phyloP scores from a whole-genome alignment of 2,329 filamentous ascomycete genomes.

The Massarina eburnea region DNA sequence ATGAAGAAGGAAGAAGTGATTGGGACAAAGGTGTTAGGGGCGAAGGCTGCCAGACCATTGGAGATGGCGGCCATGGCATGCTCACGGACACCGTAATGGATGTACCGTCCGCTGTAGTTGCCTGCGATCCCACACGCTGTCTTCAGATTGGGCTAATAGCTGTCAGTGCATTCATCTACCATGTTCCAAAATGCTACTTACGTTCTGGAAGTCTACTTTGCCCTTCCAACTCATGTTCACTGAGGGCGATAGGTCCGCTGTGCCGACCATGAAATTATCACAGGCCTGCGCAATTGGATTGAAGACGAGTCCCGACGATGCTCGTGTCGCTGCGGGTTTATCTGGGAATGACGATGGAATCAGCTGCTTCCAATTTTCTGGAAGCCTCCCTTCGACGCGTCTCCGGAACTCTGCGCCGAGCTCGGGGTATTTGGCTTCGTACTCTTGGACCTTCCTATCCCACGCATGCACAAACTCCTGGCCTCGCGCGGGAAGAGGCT shows the following conservation, averaged over 20 bases:
- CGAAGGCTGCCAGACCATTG: constrained; percentile 62
- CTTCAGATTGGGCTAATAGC: constrained; percentile 27
- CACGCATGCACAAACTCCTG: constrained; percentile 52
- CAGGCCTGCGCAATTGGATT: constrained; percentile 72
- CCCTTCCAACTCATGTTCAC: constrained; percentile 55
- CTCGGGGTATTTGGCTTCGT: constrained; percentile 52
- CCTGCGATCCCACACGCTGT: constrained; percentile 56
- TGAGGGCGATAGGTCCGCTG: constrained; percentile 57
- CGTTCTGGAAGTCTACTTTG: constrained; percentile 55
- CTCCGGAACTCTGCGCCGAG: constrained; percentile 52
- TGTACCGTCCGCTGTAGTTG: constrained; percentile 57
- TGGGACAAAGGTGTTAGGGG: constrained; percentile 37
- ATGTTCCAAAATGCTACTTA: constrained; percentile 26
- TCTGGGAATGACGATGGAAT: constrained; percentile 55
- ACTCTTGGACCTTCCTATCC: constrained; percentile 49
- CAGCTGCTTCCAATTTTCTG: constrained; percentile 52
- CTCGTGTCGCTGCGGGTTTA: constrained; percentile 52
- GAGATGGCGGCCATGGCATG: constrained; percentile 42
- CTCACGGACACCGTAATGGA: constrained; percentile 42
- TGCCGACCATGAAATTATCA: constrained; percentile 87
- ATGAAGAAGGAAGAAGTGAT: constrained; percentile 65
- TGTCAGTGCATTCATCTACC: constrained; percentile 13
- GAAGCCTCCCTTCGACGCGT: constrained; percentile 52
- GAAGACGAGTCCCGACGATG: constrained; percentile 53
- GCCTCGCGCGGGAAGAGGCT: constrained; percentile 50